A percentile compares a stretch with the other conserved stretches of the same genome.
These are phyloP conservation scores for Kregervanrija pseudodelftensis DNA, from an alignment of 805 yeast species.

Conservation along the genomic window DNA sequence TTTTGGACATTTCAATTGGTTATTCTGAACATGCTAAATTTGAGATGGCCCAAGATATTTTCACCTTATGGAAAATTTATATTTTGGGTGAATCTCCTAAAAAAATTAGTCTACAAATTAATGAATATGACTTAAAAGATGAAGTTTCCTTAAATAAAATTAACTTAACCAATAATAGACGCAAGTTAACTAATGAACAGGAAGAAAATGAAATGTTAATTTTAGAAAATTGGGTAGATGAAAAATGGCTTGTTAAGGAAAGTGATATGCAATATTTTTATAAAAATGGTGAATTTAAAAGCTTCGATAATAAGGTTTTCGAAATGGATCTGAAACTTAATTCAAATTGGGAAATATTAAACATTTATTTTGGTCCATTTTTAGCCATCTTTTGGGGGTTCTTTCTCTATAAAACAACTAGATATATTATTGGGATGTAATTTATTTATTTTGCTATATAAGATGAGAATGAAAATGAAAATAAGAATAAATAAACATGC, in stretches of 20 bases:
- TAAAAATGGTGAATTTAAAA: slow-evolving; percentile 41
- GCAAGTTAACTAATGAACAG: slow-evolving; percentile 34
- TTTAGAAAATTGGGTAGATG: slow-evolving; percentile 71
- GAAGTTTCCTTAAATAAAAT: slow-evolving; percentile 20
- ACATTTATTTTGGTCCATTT: no score
- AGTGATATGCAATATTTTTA: slow-evolving; percentile 55
- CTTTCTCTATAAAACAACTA: no score
- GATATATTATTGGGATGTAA: no score
- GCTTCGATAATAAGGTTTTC: no score
- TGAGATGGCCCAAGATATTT: slow-evolving; percentile 73
- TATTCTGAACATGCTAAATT: slow-evolving; percentile 61
- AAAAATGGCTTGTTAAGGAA: slow-evolving; percentile 77
- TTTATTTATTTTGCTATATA: no score
- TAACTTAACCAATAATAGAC: slow-evolving; percentile 34
- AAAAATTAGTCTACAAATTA: slow-evolving; percentile 55
- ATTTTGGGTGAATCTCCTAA: slow-evolving; percentile 68
- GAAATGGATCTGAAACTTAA: no score
- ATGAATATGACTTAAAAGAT: slow-evolving; percentile 40
- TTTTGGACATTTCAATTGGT: slow-evolving; percentile 81
- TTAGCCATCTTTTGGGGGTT: no score
- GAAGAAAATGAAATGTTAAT: slow-evolving; percentile 29
- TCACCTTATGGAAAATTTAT: slow-evolving; percentile 56
- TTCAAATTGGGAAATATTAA: no score
- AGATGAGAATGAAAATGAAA: no score
- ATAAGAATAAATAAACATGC: no score